Base-by-base conservation (phyloP, 1,284 basidiomycete genomes). In the Puccinia coronata region DNA sequence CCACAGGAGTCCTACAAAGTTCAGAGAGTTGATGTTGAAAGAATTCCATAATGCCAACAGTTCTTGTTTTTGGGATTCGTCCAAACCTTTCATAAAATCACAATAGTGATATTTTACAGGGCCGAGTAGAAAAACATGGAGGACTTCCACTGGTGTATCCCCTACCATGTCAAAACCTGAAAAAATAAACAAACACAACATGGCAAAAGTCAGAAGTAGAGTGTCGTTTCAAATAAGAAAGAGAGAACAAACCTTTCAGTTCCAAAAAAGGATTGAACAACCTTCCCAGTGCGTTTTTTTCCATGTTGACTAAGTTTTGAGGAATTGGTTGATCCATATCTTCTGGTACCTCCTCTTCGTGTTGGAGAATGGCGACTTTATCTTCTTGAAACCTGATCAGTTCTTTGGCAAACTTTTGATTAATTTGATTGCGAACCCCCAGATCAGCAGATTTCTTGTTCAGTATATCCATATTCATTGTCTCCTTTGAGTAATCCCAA, bases 21-120 rank as follows among this genome's bases (percentile, higher is more conserved):
- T 65, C 14, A 39, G 34, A 65, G 61, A 65, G 28, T 65, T 65
- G 16, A 36, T 65, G 18, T 65, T 65, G 61, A 65, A 65, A 65
- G 61, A 65, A 36, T 65, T 39, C 61, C 61, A 65, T 23, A 65
- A 65, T 1, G 34, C 34, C 34, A 65, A 39, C 34, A 65, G 39
- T 65, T 65, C 39, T 25, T 65, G 11, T 65, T 65, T 39, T 65
- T 65, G 61, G 16, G 36, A 11, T 2, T 36, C 61, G 16, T 65
- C 23, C 61, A 65, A 65, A 20, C 23, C 18, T n/a, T 65, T 43
- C 34, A 65, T 65, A 25, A 65, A 65, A 20, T 65, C 34, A 2
- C 16, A n/a, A 39, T 20, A 39, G 5, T 5, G 23, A 65, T 57
- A 57, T 23, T 57, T 57, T 6, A 57, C 20, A 6, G 28, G 8